Base-by-base conservation (phyloP, 768 basidiomycete species). In the Lentinula boryana region DNA sequence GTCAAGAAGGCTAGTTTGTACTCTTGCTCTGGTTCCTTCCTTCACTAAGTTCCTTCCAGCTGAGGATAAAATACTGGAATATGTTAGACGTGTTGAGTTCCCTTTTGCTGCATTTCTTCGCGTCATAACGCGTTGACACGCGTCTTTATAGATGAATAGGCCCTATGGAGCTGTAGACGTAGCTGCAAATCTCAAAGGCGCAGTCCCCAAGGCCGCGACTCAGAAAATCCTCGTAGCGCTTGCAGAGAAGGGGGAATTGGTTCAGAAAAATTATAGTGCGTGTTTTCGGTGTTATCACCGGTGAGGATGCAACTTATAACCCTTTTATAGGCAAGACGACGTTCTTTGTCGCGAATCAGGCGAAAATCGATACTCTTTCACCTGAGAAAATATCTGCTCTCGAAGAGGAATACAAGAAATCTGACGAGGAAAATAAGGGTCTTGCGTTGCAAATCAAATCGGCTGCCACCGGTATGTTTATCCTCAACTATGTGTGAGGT, bases 111-210 rank as follows among this genome's bases (percentile, higher is more conserved):
- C 44, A 40, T 43, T 10, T 33, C 10, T 35, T 38, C 32, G 5
- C 13, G 16, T 58, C 32, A 43, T 8, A 49, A 33, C 53, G 27
- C 46, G n/a, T 23, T 21, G 10, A 38, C 51, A 36, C 56, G 16
- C 56, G 38, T 51, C 56, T 51, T 33, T 13, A 15, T 21, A 62
- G 61, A 62, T 62, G 61, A 62, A 62, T 52, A 23, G 61, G 15
- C 61, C 56, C 9, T 38, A 88, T 68, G 93, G 93, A 7, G 93
- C 92, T 62, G 93, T 95, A 38, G 94, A 97, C 70, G 87, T 96
- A 5, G 82, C 90, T 15, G 91, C 93, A 9, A 97, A 97, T 73
- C 75, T 97, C 33, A 95, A 95, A 72, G 91, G 91, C 55, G 87
- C 88, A 9, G 87, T 96, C 4, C 86, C 91, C 6, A 97, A 97